phyloP scores from a whole-genome alignment of 805 yeast genomes.

The Candida loeiensis region DNA sequence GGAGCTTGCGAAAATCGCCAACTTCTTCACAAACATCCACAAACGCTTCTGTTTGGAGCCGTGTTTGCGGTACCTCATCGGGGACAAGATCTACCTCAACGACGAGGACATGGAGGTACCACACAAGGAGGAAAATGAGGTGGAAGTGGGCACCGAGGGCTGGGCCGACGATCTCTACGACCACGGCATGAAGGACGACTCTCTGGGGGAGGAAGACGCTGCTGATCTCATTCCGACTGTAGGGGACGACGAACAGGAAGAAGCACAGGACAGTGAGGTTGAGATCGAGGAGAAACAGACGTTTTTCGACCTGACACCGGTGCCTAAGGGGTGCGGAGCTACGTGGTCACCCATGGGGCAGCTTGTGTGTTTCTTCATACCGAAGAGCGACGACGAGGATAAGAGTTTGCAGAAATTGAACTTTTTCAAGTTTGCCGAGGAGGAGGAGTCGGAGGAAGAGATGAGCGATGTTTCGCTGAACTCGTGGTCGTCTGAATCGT shows the following conservation, averaged over 20 bases:
- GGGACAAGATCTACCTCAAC: slow-evolving; percentile 59
- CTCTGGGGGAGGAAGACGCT: slow-evolving; percentile 25
- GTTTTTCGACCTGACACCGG: slow-evolving; percentile 74
- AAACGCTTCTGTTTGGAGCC: slow-evolving; percentile 76
- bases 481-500: slow-evolving; percentile 7
- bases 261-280: slow-evolving; percentile 9
- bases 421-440: slow-evolving; percentile 38
- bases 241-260: slow-evolving; percentile 24
- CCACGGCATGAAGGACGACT: slow-evolving; percentile 23
- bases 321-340: slow-evolving; percentile 93
- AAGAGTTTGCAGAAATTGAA: slow-evolving; percentile 48
- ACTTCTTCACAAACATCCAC: slow-evolving; percentile 49
- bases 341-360: slow-evolving; percentile 78
- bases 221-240: slow-evolving; percentile 40
- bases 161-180: slow-evolving; percentile 38
- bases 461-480: slow-evolving; percentile 19
- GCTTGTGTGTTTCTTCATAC: slow-evolving; percentile 77
- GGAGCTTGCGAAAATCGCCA: slow-evolving; percentile 53
- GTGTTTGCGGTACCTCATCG: slow-evolving; percentile 71
- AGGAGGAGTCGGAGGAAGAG: slow-evolving; percentile 17
- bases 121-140: slow-evolving; percentile 17
- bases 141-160: slow-evolving; percentile 38
- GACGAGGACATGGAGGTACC: slow-evolving; percentile 28
- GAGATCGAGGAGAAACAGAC: slow-evolving; percentile 15
- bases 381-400: slow-evolving; percentile 35